Conservation (phyloP, 768 basidiomycete species). For the Agaricus sinodeliciosus region DNA sequence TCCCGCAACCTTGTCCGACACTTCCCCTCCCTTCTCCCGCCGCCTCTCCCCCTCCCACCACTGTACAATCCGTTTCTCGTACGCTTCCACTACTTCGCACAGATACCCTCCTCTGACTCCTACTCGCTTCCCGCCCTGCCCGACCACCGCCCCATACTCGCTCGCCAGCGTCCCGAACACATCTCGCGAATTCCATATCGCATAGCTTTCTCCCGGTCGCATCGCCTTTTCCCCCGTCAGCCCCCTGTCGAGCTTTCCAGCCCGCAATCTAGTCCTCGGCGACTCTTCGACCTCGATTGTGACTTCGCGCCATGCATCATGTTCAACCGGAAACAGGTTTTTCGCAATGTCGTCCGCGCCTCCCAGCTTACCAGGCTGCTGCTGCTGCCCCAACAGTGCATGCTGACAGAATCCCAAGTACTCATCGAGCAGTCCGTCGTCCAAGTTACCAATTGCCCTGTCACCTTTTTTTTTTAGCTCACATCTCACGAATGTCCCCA, state of each 20-base stretch:
- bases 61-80: slow-evolving; percentile 55
- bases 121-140: slow-evolving; percentile 43
- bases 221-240: slow-evolving; percentile 10
- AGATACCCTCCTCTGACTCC: slow-evolving; percentile 52
- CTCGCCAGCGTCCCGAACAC: slow-evolving; percentile 48
- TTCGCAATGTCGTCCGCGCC: slow-evolving; percentile 24
- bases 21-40: neutral
- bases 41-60: slow-evolving; percentile 34
- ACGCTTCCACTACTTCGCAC: slow-evolving; percentile 48
- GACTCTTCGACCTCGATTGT: neutral
- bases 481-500: slow-evolving; percentile 1
- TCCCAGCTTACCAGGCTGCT: slow-evolving; percentile 16
- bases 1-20: neutral
- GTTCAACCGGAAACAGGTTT: slow-evolving; percentile 34
- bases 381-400: slow-evolving; percentile 31
- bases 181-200: slow-evolving; percentile 65
- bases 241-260: slow-evolving; percentile 9
- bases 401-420: slow-evolving; percentile 63
- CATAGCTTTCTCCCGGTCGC: slow-evolving; percentile 55
- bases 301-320: neutral
- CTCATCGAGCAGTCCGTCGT: slow-evolving; percentile 46
- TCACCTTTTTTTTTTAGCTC: slow-evolving; percentile 10
- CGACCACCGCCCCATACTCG: slow-evolving; percentile 45
- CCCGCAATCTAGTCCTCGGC: neutral
- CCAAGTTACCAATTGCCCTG: slow-evolving; percentile 51